These are phyloP conservation scores for Stephanocyclus meneghinianus DNA, from an alignment of 352 stramenopile genomes.

Conservation along the genomic window DNA sequence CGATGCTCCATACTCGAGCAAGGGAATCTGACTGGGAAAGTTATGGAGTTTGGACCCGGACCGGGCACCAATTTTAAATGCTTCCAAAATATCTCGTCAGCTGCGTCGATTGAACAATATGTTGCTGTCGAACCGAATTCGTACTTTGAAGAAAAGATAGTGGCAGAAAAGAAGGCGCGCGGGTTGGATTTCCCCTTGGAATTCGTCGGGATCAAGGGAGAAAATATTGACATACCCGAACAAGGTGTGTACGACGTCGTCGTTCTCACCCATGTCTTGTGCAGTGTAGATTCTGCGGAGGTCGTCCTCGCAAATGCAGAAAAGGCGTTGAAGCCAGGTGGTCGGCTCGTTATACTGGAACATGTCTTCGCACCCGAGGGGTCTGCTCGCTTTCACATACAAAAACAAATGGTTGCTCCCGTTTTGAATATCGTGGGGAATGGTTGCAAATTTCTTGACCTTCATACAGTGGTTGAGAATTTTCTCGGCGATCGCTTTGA, in stretches of 20 bases:
- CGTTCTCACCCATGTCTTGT: constrained; percentile 58
- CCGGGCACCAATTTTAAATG: constrained; percentile 51
- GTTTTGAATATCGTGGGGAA: constrained; percentile 53
- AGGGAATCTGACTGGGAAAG: constrained; percentile 20
- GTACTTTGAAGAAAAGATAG: constrained; percentile 46
- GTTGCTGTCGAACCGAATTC: constrained; percentile 45
- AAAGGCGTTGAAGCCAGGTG: constrained; percentile 48
- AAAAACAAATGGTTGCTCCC: constrained; percentile 37
- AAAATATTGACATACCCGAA: constrained; percentile 38
- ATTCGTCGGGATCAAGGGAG: constrained; percentile 41
- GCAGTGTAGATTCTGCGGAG: constrained; percentile 47
- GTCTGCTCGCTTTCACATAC: constrained; percentile 26
- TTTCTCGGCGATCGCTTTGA: constrained; percentile 43
- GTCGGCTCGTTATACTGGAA: constrained; percentile 56
- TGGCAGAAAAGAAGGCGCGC: constrained; percentile 27
- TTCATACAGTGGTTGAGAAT: constrained; percentile 18
- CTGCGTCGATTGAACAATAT: constrained; percentile 33
- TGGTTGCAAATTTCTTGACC: constrained; percentile 50
- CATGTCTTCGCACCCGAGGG: constrained; percentile 37
- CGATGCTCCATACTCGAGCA: constrained; percentile 33
- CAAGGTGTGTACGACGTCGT: constrained; percentile 47
- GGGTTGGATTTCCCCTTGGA: constrained; percentile 47
- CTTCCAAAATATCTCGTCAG: constrained; percentile 20
- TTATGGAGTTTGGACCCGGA: constrained; percentile 44
- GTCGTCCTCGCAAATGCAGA: constrained; percentile 49